Base-by-base conservation (phyloP, 148 eudicot genomes). In the Rheum nobile region DNA sequence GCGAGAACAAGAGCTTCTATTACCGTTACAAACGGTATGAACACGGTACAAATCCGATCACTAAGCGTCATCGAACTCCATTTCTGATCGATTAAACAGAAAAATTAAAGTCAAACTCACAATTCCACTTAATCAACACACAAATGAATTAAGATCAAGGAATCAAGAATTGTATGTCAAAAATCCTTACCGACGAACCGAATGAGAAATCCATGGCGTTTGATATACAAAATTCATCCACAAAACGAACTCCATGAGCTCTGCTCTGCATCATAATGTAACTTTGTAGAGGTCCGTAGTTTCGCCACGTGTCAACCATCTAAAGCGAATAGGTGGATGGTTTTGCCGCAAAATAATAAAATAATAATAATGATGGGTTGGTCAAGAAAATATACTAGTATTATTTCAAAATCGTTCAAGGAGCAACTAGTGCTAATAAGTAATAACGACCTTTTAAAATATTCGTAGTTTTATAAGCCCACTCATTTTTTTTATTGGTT, bases 41-140 rank as follows among this genome's bases (percentile, higher is more conserved):
- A 72, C 4, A 75, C 84, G 3, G 85, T 81, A 21, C 94, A 89
- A 0, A 89, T 11, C 24, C 79, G 69, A 67, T 89, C 91, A 12
- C 87, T 82, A 4, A 81, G 7, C 1, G 81, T 80, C 75, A 84
- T 69, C 1, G 83, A 86, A 46, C 85, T 84, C 4, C 76, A 87
- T 35, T 59, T 42, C 87, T 89, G 83, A 77, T 38, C 14, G 38
- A 59, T 42, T 52, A 22, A 31, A 77, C 41, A 54, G 2, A 16
- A 2, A 14, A 47, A 47, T 3, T 2, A 38, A 38, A 1, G n/a
- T 41, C 43, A 6, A 26, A 26, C 1, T 44, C 55, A 71, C 74
- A 48, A 19, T 21, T 3, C 16, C 0, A 17, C 16, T 19, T 16
- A 0, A 4, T n/a, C n/a, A 43, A 19, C 4, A 14, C 1, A 46